phyloP scores from a whole-genome alignment of 352 stramenopile species.

The Phytophthora tentaculata region DNA sequence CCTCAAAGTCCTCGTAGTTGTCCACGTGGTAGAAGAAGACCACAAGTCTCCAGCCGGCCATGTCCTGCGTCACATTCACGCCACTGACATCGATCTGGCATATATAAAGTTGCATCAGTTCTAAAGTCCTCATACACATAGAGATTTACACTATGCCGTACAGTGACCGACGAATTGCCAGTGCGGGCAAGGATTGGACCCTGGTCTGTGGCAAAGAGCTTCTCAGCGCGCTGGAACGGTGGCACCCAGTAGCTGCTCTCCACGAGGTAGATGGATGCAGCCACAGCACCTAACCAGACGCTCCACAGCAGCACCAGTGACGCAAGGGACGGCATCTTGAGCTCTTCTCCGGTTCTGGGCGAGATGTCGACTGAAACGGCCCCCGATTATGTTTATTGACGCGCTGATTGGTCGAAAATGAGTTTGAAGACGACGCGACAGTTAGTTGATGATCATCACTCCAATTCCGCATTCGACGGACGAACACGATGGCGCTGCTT shows the following conservation, averaged over 20 bases:
- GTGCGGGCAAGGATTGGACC: conserved; percentile 68
- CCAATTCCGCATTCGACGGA: conserved; percentile 13
- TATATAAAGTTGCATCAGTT: too few relatives aligned
- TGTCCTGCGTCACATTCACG: conserved; percentile 71
- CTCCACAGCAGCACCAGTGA: conserved; percentile 19
- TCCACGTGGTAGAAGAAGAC: conserved; percentile 88
- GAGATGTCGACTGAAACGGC: conserved; percentile 4
- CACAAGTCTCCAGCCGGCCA: conserved; percentile 76
- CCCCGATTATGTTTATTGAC: not conserved
- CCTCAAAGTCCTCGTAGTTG: conserved; percentile 64
- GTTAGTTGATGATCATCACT: conserved; percentile 46
- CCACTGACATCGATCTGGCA: conserved; percentile 69
- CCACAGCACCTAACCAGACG: conserved; percentile 15
- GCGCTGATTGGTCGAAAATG: conserved; percentile 7
- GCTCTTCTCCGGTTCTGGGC: conserved; percentile 9
- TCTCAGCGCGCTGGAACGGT: conserved; percentile 85
- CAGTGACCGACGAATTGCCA: conserved; percentile 71
- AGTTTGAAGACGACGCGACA: conserved; percentile 43
- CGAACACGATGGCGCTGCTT: conserved; percentile 15
- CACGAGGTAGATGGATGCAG: conserved; percentile 75
- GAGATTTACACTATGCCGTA: conserved; percentile 35
- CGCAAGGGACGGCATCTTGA: conserved; percentile 27
- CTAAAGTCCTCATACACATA: too few relatives aligned
- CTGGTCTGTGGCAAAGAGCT: conserved; percentile 82
- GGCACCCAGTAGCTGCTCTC: conserved; percentile 78